phyloP scores from a whole-genome alignment of 345 rosid genomes.

The Eucalyptus rudis region DNA sequence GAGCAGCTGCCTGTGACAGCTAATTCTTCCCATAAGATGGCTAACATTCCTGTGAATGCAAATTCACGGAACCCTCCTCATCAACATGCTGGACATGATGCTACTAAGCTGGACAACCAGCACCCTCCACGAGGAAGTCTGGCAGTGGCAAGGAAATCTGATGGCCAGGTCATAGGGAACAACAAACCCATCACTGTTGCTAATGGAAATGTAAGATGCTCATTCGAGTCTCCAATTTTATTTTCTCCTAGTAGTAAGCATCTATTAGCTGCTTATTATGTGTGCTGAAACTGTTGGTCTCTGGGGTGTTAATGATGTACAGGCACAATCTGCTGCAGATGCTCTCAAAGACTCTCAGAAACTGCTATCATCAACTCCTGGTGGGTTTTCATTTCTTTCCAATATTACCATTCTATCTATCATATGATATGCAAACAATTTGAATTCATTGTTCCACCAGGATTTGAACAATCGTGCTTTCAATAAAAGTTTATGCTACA shows the following conservation, averaged over 20 bases:
- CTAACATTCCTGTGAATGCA: conserved; percentile 28
- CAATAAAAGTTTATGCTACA: background rate
- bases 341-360: conserved; percentile 21
- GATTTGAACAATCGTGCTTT: background rate
- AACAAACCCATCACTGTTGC: conserved; percentile 12
- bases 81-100: conserved; percentile 27
- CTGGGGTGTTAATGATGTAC: conserved; percentile 4
- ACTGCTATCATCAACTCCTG: conserved; percentile 29
- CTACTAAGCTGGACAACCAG: conserved; percentile 19
- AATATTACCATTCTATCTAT: background rate
- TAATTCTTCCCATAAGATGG: conserved; percentile 22
- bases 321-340: conserved; percentile 33
- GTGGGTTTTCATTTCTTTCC: conserved; percentile 23
- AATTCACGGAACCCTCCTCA: conserved; percentile 41
- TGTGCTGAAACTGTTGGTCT: background rate
- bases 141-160: conserved; percentile 17
- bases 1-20: conserved; percentile 14
- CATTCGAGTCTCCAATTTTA: background rate
- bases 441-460: background rate
- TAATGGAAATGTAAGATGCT: conserved; percentile 61
- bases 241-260: background rate
- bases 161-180: conserved; percentile 20
- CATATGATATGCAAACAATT: background rate
- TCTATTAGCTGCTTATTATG: background rate
- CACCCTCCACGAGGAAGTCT: conserved; percentile 22